These are phyloP conservation scores for Pulveroboletus sp. DNA, from an alignment of 768 basidiomycete species.

Conservation along the genomic window DNA sequence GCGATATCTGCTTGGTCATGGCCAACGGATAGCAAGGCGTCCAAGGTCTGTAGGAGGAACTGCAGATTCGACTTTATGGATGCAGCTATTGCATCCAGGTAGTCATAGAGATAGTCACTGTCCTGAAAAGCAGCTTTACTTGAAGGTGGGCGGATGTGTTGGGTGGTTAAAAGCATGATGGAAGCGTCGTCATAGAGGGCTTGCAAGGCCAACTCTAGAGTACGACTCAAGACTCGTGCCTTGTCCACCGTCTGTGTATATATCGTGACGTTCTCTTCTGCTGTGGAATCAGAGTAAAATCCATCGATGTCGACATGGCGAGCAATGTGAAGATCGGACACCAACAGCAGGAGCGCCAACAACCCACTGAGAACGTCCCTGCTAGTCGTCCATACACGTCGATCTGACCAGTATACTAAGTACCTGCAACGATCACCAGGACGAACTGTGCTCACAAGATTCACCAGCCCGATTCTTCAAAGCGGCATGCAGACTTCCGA, in stretches of 20 bases:
- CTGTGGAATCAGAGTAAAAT: slow-evolving; percentile 46
- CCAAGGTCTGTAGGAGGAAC: slow-evolving; percentile 55
- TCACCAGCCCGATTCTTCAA: slow-evolving; percentile 21
- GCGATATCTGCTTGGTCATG: slow-evolving; percentile 69
- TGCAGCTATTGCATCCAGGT: slow-evolving; percentile 46
- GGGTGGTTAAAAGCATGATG: slow-evolving; percentile 54
- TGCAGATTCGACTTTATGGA: slow-evolving; percentile 56
- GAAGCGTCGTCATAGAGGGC: slow-evolving; percentile 70
- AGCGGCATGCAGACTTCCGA: slow-evolving; percentile 32
- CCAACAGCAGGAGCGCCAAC: slow-evolving; percentile 52
- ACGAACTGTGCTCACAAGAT: slow-evolving; percentile 22
- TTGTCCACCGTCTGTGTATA: slow-evolving; percentile 66
- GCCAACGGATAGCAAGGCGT: slow-evolving; percentile 58
- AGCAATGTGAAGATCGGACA: slow-evolving; percentile 73
- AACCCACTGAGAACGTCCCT: slow-evolving; percentile 54
- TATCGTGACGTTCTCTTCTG: slow-evolving; percentile 40
- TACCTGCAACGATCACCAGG: neutral
- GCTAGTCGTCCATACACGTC: slow-evolving; percentile 34
- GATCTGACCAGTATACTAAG: slow-evolving; percentile 20
- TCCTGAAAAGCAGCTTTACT: slow-evolving; percentile 9
- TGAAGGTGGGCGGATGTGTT: slow-evolving; percentile 32
- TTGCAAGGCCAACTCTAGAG: slow-evolving; percentile 66
- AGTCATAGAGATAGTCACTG: slow-evolving; percentile 32
- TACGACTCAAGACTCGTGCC: slow-evolving; percentile 64
- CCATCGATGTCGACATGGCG: slow-evolving; percentile 82